phyloP scores from a whole-genome alignment of 495 filamentous ascomycete species.

The Aspergillus indologenus region DNA sequence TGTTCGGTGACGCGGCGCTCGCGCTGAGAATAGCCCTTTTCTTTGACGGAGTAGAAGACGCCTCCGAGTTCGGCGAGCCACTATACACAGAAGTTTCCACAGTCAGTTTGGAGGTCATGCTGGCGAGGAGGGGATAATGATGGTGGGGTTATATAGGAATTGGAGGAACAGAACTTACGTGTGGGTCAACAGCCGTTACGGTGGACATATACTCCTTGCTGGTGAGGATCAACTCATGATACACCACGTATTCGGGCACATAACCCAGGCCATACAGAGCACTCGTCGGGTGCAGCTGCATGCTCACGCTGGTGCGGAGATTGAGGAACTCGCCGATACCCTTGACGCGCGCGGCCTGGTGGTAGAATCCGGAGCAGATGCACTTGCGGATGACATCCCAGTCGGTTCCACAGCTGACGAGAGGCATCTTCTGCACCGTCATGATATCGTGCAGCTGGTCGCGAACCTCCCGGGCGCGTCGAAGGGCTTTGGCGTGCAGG shows the following conservation, averaged over 20 bases:
- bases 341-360: constrained; percentile 96
- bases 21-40: constrained; percentile 91
- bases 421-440: constrained; percentile 85
- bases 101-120: constrained; percentile 11
- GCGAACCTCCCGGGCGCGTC: constrained; percentile 87
- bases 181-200: constrained; percentile 93
- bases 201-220: constrained; percentile 98
- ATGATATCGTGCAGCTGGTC: constrained; percentile 94
- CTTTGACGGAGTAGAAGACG: constrained; percentile 98
- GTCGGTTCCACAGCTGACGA: constrained; percentile 89
- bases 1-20: constrained; percentile 88
- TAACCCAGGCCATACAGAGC: constrained; percentile 90
- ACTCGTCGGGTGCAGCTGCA: constrained; percentile 90
- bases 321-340: constrained; percentile 98
- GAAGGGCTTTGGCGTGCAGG: constrained; percentile 84
- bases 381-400: constrained; percentile 96
- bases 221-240: constrained; percentile 96
- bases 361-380: constrained; percentile 96
- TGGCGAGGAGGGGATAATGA: too few relatives aligned
- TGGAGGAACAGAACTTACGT: constrained; percentile 43
- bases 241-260: constrained; percentile 94
- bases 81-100: constrained; percentile 18
- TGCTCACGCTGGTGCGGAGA: constrained; percentile 86
- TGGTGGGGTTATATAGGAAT: neutral
- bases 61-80: constrained; percentile 98